Conservation (phyloP, 2,329 filamentous ascomycete species). For the Fusarium pseudograminearum region DNA sequence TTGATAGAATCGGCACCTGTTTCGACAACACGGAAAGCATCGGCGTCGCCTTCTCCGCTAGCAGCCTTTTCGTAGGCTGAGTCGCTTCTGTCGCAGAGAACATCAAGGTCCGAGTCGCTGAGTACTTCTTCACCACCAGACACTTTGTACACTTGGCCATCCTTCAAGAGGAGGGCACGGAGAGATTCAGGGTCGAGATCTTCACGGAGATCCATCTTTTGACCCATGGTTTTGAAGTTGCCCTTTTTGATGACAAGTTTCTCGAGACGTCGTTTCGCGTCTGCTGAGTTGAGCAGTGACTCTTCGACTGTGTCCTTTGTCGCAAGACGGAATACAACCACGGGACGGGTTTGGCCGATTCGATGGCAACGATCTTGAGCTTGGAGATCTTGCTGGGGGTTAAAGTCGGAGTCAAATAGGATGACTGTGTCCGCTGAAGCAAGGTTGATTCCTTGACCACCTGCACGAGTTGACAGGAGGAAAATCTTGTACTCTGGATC, state of each 20-base stretch:
- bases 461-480: constrained; percentile 88
- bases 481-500: constrained; percentile 79
- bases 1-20: constrained; percentile 71
- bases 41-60: constrained; percentile 78
- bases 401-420: constrained; percentile 90
- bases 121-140: constrained; percentile 74
- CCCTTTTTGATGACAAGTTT: constrained; percentile 97
- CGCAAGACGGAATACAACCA: constrained; percentile 92
- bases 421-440: constrained; percentile 93
- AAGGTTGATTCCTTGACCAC: constrained; percentile 95
- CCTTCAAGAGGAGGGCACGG: constrained; percentile 72
- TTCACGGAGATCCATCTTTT: constrained; percentile 67
- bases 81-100: constrained; percentile 80
- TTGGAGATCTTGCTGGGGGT: constrained; percentile 96
- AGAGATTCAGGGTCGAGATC: constrained; percentile 71
- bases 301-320: constrained; percentile 96
- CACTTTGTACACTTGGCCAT: constrained; percentile 74
- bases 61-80: constrained; percentile 78
- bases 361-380: constrained; percentile 95
- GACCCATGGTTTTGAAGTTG: constrained; percentile 77
- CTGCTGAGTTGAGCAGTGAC: constrained; percentile 84
- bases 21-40: constrained; percentile 81
- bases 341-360: constrained; percentile 91
- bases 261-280: constrained; percentile 91
- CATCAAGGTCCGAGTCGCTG: constrained; percentile 79